A percentile compares a stretch with the other conserved stretches of the same genome.
These are phyloP conservation scores for Coniochaeta hoffmannii DNA, from an alignment of 2,329 filamentous ascomycete genomes.

Conservation along the genomic window DNA sequence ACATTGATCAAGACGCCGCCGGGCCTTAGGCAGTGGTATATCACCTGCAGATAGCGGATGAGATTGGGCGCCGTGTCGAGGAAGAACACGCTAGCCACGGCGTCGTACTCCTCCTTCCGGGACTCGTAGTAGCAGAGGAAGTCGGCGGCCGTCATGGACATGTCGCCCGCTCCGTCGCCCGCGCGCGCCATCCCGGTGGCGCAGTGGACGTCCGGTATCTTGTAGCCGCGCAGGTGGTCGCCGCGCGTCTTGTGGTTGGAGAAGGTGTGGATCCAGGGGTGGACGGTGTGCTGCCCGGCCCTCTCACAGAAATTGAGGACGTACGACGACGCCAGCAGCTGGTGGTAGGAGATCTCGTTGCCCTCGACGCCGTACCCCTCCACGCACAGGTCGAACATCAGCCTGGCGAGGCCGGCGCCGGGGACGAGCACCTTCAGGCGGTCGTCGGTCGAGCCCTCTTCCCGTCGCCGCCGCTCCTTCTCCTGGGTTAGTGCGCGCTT, in stretches of 20 bases:
- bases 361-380: conserved; percentile 72
- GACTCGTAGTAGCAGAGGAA: conserved; percentile 77
- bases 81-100: conserved; percentile 88
- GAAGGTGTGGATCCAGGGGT: conserved; percentile 81
- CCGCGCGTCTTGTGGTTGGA: conserved; percentile 71
- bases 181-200: conserved; percentile 40
- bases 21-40: conserved; percentile 66
- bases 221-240: conserved; percentile 68
- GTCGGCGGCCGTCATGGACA: conserved; percentile 91
- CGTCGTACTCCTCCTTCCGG: conserved; percentile 61
- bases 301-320: conserved; percentile 61
- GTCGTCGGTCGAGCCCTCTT: conserved; percentile 13
- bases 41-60: conserved; percentile 80
- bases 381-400: conserved; percentile 79
- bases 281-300: conserved; percentile 61
- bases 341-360: conserved; percentile 95
- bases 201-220: conserved; percentile 76
- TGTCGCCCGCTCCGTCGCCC: conserved; percentile 43
- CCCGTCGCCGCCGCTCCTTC: conserved; percentile 9
- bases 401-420: conserved; percentile 78
- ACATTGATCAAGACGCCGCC: conserved; percentile 84
- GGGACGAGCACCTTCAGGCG: conserved; percentile 70
- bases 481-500: conserved; percentile 52
- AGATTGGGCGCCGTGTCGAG: conserved; percentile 94
- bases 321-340: conserved; percentile 77